Conservation (phyloP, 805 yeast species). For the Lachancea quebecensis region DNA sequence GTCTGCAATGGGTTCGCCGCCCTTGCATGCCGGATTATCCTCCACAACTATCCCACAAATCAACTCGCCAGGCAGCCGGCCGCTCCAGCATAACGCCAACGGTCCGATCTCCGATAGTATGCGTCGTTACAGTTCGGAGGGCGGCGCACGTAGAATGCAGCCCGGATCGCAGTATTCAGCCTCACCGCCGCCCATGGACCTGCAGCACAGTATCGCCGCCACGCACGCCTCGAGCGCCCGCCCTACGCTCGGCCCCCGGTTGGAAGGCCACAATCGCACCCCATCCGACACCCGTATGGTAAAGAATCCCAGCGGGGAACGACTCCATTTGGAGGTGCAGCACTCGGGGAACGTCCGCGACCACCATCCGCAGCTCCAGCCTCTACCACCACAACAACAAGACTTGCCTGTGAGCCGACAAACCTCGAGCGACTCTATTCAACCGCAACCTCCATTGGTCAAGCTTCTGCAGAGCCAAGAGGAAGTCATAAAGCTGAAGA, state of each 20-base stretch:
- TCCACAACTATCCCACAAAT: not conserved
- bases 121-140: conserved; percentile 3
- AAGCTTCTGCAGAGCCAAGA: conserved; percentile 23
- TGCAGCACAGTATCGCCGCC: conserved; percentile 1
- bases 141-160: not conserved
- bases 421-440: not conserved
- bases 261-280: not conserved
- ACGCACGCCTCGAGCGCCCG: not conserved
- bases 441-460: conserved; percentile 7
- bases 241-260: not conserved
- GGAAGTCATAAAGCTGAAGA: conserved; percentile 44
- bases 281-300: not conserved
- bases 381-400: not conserved
- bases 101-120: conserved; percentile 1
- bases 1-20: not conserved
- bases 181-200: conserved; percentile 36
- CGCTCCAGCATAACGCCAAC: not conserved
- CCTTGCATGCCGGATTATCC: not conserved
- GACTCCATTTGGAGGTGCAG: too few species aligned
- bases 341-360: not conserved
- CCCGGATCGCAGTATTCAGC: conserved; percentile 34
- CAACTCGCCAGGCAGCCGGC: conserved; percentile 2
- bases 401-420: not conserved
- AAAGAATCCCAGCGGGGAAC: not conserved
- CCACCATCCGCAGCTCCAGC: not conserved